phyloP scores from a whole-genome alignment of 805 yeast genomes.

The Wickerhamiella azymoides region DNA sequence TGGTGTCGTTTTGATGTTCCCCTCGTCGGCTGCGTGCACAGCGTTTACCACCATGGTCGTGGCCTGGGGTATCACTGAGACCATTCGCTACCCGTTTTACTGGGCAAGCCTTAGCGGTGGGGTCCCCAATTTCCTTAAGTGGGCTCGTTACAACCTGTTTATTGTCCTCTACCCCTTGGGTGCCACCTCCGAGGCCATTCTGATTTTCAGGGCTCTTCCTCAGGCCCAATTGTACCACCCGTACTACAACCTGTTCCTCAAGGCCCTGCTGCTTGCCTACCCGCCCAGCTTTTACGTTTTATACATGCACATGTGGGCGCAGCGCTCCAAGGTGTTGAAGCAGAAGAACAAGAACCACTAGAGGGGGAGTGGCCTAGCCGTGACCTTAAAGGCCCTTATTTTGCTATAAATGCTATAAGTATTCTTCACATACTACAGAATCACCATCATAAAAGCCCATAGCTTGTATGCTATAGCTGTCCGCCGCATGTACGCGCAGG shows the following conservation, averaged over 20 bases:
- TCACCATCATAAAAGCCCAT: no score
- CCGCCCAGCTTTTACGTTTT: conserved; percentile 78
- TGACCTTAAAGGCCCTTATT: no score
- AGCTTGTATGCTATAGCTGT: no score
- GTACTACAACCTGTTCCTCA: conserved; percentile 41
- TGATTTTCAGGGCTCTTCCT: conserved; percentile 57
- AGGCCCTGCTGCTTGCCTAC: conserved; percentile 48
- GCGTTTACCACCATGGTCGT: conserved; percentile 51
- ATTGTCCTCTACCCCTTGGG: conserved; percentile 80
- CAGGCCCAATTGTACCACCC: conserved; percentile 38
- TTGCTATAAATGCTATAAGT: no score
- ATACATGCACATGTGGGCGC: conserved; percentile 77
- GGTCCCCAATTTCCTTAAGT: conserved; percentile 46
- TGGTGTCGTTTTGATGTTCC: conserved; percentile 68
- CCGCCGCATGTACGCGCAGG: no score
- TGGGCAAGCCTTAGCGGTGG: conserved; percentile 41
- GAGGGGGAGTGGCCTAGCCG: no score
- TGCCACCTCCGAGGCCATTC: conserved; percentile 66
- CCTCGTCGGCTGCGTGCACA: conserved; percentile 43
- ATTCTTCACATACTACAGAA: no score
- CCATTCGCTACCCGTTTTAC: conserved; percentile 78
- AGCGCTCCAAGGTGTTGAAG: conserved; percentile 52
- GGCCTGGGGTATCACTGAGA: conserved; percentile 94
- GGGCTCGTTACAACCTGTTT: conserved; percentile 74
- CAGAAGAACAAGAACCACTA: not conserved